Conservation (phyloP, 2,329 filamentous ascomycete species). For the Pseudogymnoascus sp. region DNA sequence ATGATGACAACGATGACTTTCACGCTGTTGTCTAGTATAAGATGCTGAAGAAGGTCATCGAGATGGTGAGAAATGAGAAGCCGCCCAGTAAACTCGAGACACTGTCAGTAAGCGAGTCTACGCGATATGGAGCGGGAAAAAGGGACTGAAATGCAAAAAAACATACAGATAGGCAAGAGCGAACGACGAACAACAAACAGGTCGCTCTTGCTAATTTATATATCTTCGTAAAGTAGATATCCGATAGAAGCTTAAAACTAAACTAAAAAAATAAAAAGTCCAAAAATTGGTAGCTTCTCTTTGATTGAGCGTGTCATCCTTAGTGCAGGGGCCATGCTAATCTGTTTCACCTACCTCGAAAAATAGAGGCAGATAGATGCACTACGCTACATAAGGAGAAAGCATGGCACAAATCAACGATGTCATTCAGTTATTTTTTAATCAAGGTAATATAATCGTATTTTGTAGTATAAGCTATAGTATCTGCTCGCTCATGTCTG, state of each 20-base stretch:
- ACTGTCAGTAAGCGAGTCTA: background rate
- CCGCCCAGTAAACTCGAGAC: background rate
- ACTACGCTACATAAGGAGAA: too few species aligned
- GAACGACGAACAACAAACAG: too few species aligned
- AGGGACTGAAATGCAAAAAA: conserved; percentile 5
- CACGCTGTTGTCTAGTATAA: background rate
- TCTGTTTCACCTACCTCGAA: too few species aligned
- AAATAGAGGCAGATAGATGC: too few species aligned
- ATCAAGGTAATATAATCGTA: too few species aligned
- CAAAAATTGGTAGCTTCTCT: conserved; percentile 67
- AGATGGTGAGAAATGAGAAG: background rate
- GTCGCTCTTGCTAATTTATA: too few species aligned
- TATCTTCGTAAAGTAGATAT: background rate
- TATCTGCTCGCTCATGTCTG: too few species aligned
- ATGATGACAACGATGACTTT: background rate
- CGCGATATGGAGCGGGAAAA: background rate
- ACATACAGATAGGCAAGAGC: background rate
- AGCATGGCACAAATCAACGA: too few species aligned
- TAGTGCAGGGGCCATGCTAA: conserved; percentile 83
- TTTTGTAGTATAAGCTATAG: too few species aligned
- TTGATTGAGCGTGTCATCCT: conserved; percentile 86
- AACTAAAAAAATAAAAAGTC: conserved; percentile 22
- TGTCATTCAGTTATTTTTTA: too few species aligned
- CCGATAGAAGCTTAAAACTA: conserved; percentile 1
- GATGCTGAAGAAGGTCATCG: background rate